These are phyloP conservation scores for Penicillium sp. DNA, from an alignment of 2,329 filamentous ascomycete genomes.

Conservation along the genomic window DNA sequence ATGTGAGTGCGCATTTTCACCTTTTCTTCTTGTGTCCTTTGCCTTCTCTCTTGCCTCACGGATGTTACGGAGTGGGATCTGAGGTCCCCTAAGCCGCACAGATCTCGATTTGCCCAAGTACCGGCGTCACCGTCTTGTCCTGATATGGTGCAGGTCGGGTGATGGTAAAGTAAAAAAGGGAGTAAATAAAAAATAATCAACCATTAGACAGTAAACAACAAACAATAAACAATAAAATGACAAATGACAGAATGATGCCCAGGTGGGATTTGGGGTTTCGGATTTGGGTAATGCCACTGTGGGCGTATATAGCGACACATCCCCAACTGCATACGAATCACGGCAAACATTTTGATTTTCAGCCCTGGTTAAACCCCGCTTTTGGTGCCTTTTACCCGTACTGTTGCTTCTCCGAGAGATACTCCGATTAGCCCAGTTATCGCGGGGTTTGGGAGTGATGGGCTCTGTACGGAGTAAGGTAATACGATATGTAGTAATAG, in stretches of 20 bases:
- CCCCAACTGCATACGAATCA: too few relatives aligned
- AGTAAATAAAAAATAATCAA: neutral
- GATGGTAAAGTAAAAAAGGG: neutral
- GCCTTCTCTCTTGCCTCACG: neutral
- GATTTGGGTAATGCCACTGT: neutral
- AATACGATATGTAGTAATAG: neutral
- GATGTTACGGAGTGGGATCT: too few relatives aligned
- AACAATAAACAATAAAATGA: too few relatives aligned
- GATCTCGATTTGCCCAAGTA: neutral
- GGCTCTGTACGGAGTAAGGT: too few relatives aligned
- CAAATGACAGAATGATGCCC: too few relatives aligned
- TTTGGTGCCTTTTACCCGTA: neutral
- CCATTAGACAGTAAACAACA: neutral
- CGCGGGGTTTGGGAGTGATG: too few relatives aligned
- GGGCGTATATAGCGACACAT: neutral
- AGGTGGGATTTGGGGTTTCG: too few relatives aligned
- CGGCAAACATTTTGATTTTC: neutral
- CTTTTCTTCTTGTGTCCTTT: neutral
- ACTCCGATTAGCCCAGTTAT: too few relatives aligned
- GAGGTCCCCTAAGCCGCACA: neutral
- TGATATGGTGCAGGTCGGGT: neutral
- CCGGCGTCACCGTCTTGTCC: too few relatives aligned
- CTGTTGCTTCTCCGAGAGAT: neutral
- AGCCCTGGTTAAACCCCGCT: slow-evolving; percentile 10
- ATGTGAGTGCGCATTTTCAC: neutral